These are phyloP conservation scores for Tritrichomonas foetus DNA, from an alignment of 208 protist genomes.

Conservation along the genomic window DNA sequence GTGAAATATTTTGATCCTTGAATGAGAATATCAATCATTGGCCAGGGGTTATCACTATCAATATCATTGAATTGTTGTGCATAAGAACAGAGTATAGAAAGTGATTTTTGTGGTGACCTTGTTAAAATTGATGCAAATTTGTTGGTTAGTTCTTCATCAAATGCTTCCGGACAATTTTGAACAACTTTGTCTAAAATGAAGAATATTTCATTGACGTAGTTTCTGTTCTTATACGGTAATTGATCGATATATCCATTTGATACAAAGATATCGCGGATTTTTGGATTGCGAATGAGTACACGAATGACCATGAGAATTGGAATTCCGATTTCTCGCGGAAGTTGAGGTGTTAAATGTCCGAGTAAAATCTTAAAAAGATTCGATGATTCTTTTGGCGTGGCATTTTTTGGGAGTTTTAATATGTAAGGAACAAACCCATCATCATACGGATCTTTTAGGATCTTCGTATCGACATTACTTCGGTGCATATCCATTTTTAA, in stretches of 20 bases:
- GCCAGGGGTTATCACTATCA: neutral
- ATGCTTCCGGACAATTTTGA: neutral
- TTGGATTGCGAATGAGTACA: neutral
- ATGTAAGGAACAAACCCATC: neutral
- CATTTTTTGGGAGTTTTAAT: neutral
- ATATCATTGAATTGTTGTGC: neutral
- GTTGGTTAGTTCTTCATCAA: conserved; percentile 17
- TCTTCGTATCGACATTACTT: too few species aligned
- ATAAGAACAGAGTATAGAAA: neutral
- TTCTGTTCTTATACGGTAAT: neutral
- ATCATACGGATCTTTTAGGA: neutral
- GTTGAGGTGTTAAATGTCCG: neutral
- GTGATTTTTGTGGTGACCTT: neutral
- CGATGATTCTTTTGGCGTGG: neutral
- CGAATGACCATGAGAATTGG: neutral
- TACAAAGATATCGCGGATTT: neutral
- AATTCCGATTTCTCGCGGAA: neutral
- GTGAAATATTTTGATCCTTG: neutral
- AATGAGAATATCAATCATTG: conserved; percentile 26
- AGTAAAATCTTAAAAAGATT: conserved; percentile 18
- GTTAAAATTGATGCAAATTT: neutral
- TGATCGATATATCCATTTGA: neutral
- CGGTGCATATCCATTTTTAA: too few species aligned
- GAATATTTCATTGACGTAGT: neutral
- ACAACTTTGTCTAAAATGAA: neutral